Base-by-base conservation (phyloP, 1,284 basidiomycete genomes). In the Ceratobasidium sp. region DNA sequence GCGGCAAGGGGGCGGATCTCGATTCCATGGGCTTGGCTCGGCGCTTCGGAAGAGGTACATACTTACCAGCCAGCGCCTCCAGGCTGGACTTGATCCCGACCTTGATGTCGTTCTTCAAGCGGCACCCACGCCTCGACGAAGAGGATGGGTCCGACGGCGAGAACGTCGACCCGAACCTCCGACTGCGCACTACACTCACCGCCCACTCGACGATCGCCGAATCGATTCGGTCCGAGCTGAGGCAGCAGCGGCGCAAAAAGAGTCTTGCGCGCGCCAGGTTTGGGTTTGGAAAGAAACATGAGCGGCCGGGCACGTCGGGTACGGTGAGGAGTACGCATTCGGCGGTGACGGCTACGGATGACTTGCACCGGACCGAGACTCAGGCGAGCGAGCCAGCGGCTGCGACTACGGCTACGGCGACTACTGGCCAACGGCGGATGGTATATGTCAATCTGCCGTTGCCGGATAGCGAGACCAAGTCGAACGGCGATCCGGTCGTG, bases 191-290 rank as follows among this genome's bases (percentile, higher is more conserved):
- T 0, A 94, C 96, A 26, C 91, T 93, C 80, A 97, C 96, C 1
- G 96, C 96, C 1, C 92, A 94, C 15, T 95, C 93, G 23, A 95
- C 94, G 42, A 92, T 97, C 80, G 93, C 94, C 80, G 95, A 96
- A 85, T 94, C 93, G 10, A 91, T 94, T 70, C 89, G 90, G 69
- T 90, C 92, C 64, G 96, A 97, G 83, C 89, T 91, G 80, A 88
- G 92, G 71, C 91, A 91, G 10, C 90, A 92, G 82, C 87, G 89
- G 71, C 87, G 92, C 80, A 83, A 83, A 57, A 78, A 89, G 90
- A 85, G 78, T 81, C 59, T 80, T 82, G 67, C 52, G 75, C 74
- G 78, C 78, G 62, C 66, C 42, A 78, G 69, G 74, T 78, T 40
- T 0, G 75, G 75, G 76, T 79, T 67, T 23, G 64, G 64, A 10